Evolutionary conservation across 148 eudicot species (phyloP).

Genomic region (Beta vulgaris): DNA sequence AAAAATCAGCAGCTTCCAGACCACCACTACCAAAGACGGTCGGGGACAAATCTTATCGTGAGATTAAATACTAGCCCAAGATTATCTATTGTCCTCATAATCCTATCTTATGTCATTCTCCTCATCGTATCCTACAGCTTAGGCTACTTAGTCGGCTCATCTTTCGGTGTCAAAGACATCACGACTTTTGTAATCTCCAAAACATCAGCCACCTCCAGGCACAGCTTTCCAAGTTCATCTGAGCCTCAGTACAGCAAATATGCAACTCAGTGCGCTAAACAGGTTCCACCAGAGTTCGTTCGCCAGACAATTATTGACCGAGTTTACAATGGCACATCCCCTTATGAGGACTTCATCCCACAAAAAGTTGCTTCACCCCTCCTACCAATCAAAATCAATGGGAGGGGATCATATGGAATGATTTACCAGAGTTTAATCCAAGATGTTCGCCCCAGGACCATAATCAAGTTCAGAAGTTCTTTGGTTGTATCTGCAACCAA

Average conservation of each 20-base stretch:
- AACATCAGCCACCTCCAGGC: neutral
- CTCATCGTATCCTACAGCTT: slow-evolving; percentile 17
- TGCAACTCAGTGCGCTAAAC: slow-evolving; percentile 19
- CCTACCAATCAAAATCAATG: neutral
- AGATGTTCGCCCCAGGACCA: slow-evolving; percentile 19
- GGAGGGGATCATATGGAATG: neutral
- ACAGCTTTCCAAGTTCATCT: neutral
- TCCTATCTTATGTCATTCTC: slow-evolving; percentile 15
- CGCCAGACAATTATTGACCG: slow-evolving; percentile 16
- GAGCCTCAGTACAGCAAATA: neutral
- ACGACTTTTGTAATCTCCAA: slow-evolving; percentile 9
- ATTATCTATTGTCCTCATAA: slow-evolving; percentile 8
- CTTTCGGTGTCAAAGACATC: slow-evolving; percentile 8
- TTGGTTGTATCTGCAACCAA: slow-evolving; percentile 19
- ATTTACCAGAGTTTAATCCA: slow-evolving; percentile 13
- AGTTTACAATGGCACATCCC: slow-evolving; percentile 25
- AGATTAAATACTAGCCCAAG: slow-evolving; percentile 13
- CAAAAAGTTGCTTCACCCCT: neutral
- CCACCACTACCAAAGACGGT: neutral
- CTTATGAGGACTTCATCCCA: slow-evolving; percentile 6
- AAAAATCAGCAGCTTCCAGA: slow-evolving; percentile 13
- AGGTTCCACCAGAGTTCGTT: slow-evolving; percentile 13
- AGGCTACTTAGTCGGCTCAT: slow-evolving; percentile 18
- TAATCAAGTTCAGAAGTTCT: slow-evolving; percentile 14
- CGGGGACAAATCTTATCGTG: neutral